Evolutionary conservation across 108 stramenopile species (phyloP).

Genomic region (Skeletonema costatum): DNA sequence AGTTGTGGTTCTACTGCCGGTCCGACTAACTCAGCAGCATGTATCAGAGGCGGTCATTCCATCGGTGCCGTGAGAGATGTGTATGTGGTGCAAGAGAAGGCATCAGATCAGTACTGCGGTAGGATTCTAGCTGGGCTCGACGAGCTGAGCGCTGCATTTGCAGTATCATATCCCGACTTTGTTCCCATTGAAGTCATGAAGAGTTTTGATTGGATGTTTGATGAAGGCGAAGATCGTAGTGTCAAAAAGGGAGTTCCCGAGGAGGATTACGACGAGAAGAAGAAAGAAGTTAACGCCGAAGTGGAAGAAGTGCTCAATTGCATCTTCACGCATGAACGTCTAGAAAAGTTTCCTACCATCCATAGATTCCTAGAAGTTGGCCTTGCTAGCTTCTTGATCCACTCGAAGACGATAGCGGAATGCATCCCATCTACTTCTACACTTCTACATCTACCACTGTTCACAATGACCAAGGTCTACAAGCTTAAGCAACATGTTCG

Average conservation of each 20-base stretch:
- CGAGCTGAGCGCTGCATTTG: slow-evolving; percentile 10
- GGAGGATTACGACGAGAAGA: not conserved
- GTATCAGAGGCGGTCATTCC: slow-evolving; percentile 12
- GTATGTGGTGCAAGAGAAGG: too few relatives aligned
- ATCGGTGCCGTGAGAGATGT: slow-evolving; percentile 8
- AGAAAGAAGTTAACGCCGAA: not conserved
- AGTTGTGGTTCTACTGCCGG: slow-evolving; percentile 9
- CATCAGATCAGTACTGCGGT: too few relatives aligned
- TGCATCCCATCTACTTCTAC: too few relatives aligned
- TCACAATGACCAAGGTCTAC: too few relatives aligned
- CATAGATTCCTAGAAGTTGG: not conserved
- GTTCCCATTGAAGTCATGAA: slow-evolving; percentile 1
- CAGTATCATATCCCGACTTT: slow-evolving; percentile 17
- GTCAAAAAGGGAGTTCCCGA: not conserved
- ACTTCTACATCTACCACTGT: too few relatives aligned
- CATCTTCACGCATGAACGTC: slow-evolving; percentile 2
- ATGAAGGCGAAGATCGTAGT: too few relatives aligned
- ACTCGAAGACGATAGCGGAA: not conserved
- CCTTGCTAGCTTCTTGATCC: slow-evolving; percentile 3
- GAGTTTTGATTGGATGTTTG: not conserved
- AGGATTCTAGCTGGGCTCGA: slow-evolving; percentile 7
- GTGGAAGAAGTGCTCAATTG: not conserved
- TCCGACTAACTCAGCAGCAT: slow-evolving; percentile 4
- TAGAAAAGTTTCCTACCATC: not conserved
- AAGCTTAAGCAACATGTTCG: too few relatives aligned